Conservation (phyloP, 441 rosid genomes). For the Dalechampia spathulata region DNA sequence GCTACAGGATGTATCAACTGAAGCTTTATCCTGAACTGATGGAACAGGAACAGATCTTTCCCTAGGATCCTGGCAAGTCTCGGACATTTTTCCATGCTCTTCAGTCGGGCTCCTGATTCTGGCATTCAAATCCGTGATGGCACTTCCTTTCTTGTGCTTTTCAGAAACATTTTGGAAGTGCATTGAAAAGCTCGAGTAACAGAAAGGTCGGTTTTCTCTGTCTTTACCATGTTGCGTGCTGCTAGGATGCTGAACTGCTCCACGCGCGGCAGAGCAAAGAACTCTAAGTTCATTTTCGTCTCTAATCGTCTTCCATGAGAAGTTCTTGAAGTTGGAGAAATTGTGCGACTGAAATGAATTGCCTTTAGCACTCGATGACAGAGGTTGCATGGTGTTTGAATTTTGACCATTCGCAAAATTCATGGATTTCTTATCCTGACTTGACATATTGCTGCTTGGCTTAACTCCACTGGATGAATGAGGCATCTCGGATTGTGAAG, state of each 20-base stretch:
- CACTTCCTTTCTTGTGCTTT: constrained; percentile 22
- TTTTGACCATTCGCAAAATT: constrained; percentile 18
- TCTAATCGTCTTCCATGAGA: constrained; percentile 26
- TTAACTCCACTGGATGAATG: constrained; percentile 21
- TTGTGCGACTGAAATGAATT: constrained; percentile 24
- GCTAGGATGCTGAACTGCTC: constrained; percentile 12
- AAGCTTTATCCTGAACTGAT: constrained; percentile 17
- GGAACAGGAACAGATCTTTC: constrained; percentile 19
- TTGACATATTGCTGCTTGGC: constrained; percentile 15
- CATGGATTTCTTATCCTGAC: constrained; percentile 14
- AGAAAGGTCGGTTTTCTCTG: constrained; percentile 19
- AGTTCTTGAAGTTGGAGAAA: constrained; percentile 28
- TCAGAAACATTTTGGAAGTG: constrained; percentile 25
- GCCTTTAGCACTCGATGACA: constrained; percentile 23
- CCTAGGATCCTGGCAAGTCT: constrained; percentile 12
- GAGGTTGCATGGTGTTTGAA: constrained; percentile 21
- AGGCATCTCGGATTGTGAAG: constrained; percentile 33
- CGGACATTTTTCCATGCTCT: constrained; percentile 17
- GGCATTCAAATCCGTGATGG: constrained; percentile 19
- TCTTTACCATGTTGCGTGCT: constrained; percentile 19
- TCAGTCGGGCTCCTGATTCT: constrained; percentile 15
- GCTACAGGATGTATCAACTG: constrained; percentile 18
- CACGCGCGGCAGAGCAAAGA: constrained; percentile 27
- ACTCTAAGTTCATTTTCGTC: constrained; percentile 29
- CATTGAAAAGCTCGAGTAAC: constrained; percentile 27